Evolutionary conservation across 2,329 filamentous ascomycete species (phyloP).

Genomic region (Pseudogymnoascus sp.): DNA sequence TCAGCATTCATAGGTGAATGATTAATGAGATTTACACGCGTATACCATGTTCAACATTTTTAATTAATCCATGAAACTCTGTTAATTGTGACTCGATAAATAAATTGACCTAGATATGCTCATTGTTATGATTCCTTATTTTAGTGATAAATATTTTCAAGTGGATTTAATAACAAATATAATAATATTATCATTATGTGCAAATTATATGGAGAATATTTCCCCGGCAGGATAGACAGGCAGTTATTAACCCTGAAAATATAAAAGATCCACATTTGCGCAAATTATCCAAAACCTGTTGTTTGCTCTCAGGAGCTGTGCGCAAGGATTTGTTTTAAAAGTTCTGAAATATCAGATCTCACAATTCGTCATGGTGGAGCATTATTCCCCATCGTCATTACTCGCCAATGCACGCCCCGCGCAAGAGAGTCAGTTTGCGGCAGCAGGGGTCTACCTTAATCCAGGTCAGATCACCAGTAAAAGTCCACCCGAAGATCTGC

Average conservation of each 20-base stretch:
- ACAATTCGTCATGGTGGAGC: slow-evolving; percentile 6
- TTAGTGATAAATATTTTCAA: neutral
- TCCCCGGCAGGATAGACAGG: neutral
- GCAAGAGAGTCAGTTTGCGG: neutral
- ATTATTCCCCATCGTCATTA: neutral
- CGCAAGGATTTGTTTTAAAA: neutral
- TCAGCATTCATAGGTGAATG: slow-evolving; percentile 6
- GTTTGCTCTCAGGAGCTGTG: neutral
- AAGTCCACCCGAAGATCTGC: neutral
- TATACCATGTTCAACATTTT: neutral
- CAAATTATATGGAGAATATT: neutral
- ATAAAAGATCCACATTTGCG: neutral
- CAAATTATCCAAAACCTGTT: neutral
- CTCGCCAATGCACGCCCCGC: slow-evolving; percentile 9
- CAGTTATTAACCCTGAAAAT: neutral
- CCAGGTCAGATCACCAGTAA: slow-evolving; percentile 3
- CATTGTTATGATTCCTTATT: neutral
- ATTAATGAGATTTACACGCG: slow-evolving; percentile 5
- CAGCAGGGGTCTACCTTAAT: slow-evolving; percentile 7
- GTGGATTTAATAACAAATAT: neutral
- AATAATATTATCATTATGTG: neutral
- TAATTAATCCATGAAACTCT: neutral
- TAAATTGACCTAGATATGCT: neutral
- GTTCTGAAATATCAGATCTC: neutral
- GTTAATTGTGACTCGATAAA: neutral